A percentile compares a stretch with the other conserved stretches of the same genome.
Conservation (phyloP, 2,329 filamentous ascomycete genomes). For the Anthostomella pinea region DNA sequence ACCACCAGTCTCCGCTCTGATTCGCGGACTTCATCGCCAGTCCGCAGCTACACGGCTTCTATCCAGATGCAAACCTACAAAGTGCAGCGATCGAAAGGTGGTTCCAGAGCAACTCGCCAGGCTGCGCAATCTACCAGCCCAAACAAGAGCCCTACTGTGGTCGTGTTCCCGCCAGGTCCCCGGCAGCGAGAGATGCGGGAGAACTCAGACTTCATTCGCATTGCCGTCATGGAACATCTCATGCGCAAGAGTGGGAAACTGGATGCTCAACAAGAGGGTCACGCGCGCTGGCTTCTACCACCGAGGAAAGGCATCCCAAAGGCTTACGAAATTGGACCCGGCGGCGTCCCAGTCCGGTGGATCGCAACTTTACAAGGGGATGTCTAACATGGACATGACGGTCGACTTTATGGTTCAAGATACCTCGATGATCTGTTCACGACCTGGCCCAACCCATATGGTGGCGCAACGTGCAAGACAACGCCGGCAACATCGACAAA, state of each 20-base stretch:
- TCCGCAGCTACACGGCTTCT: slow-evolving; percentile 57
- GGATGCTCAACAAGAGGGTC: slow-evolving; percentile 62
- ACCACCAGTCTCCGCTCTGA: slow-evolving; percentile 50
- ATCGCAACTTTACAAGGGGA: slow-evolving; percentile 36
- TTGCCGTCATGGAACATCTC: slow-evolving; percentile 70
- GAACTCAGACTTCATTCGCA: slow-evolving; percentile 68
- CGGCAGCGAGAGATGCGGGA: slow-evolving; percentile 67
- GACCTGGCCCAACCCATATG: too few relatives aligned
- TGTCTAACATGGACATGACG: slow-evolving; percentile 5
- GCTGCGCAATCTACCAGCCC: slow-evolving; percentile 23
- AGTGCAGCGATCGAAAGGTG: slow-evolving; percentile 47
- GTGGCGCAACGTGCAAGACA: too few relatives aligned
- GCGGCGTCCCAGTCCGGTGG: slow-evolving; percentile 61
- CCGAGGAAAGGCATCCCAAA: slow-evolving; percentile 55
- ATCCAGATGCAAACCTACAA: slow-evolving; percentile 73
- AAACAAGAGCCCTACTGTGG: slow-evolving; percentile 31
- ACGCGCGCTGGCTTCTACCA: slow-evolving; percentile 66
- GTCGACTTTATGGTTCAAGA: background rate
- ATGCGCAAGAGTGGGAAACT: slow-evolving; percentile 67
- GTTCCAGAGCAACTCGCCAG: slow-evolving; percentile 25
- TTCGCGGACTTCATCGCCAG: slow-evolving; percentile 29
- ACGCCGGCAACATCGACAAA: too few relatives aligned
- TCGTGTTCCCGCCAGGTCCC: slow-evolving; percentile 42
- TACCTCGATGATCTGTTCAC: too few relatives aligned
- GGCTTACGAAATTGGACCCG: slow-evolving; percentile 54